A percentile compares a stretch with the other conserved stretches of the same genome.
These are phyloP conservation scores for Oryza glaberrima DNA, from an alignment of 176 grass and related monocot genomes.

Conservation along the genomic window DNA sequence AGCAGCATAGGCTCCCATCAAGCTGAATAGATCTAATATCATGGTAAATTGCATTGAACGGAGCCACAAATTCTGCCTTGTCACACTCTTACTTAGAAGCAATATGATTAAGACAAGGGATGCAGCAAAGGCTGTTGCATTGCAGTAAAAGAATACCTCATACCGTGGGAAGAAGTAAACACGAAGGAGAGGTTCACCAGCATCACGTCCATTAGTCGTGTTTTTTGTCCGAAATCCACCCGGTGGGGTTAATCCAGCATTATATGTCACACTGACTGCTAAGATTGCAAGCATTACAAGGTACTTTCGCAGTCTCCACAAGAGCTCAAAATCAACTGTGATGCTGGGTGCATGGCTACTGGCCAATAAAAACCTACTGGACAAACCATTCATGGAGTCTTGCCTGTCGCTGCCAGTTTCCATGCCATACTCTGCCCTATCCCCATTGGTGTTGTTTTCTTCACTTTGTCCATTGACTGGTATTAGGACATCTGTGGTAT, in stretches of 20 bases:
- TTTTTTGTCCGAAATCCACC: conserved; percentile 28
- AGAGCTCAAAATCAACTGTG: conserved; percentile 13
- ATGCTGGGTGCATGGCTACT: neutral
- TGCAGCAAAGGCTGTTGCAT: conserved; percentile 51
- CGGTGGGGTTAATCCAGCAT: conserved; percentile 48
- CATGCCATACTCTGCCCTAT: too few relatives aligned
- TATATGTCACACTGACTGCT: conserved; percentile 53
- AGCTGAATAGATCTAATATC: conserved; percentile 48
- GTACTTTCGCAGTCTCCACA: conserved; percentile 53
- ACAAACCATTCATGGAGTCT: neutral
- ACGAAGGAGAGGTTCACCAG: conserved; percentile 44
- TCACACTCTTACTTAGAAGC: conserved; percentile 52
- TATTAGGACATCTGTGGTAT: neutral
- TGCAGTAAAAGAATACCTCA: conserved; percentile 53
- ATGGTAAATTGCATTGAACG: conserved; percentile 52
- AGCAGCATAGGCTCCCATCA: conserved; percentile 62
- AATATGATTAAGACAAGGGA: conserved; percentile 65
- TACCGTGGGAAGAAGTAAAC: conserved; percentile 1
- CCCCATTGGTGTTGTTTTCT: neutral
- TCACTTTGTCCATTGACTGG: neutral
- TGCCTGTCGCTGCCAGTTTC: neutral
- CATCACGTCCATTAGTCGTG: neutral
- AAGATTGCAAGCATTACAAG: conserved; percentile 41
- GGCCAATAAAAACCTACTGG: neutral
- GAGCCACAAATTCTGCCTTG: conserved; percentile 34